Base-by-base conservation (phyloP, 75 land plant genomes). In the Gnetum montanum region DNA sequence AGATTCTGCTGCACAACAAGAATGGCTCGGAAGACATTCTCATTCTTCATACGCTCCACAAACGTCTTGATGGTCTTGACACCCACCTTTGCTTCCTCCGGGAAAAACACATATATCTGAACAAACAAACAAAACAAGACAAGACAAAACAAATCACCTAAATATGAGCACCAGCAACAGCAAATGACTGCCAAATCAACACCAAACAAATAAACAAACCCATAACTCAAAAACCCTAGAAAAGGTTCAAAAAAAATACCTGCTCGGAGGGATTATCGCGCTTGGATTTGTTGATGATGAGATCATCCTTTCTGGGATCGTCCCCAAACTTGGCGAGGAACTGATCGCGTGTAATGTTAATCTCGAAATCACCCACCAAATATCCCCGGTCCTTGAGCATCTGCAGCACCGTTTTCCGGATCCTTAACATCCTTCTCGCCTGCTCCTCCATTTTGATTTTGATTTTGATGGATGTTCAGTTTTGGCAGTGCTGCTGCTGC, bases 81-180 rank as follows among this genome's bases (percentile, higher is more conserved):
- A 18, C 97, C 97, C 34, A 92, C 95, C 70, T 88, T 92, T 19
- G 70, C 54, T 49, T 92, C 97, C 28, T 88, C 85, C 0, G 97
- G 95, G 19, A 92, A 92, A 63, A 92, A 88, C 24, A 92, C 81
- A 64, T 74, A 92, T 12, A 92, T 68, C 97, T 92, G 79, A 34
- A 33, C 10, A 52, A 18, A 19, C 0, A 25, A 61, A 13, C 8
- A 59, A 59, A 44, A 20, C 1, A 20, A 11, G 28, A 24, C 22
- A 22, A 30, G 24, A 2, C 20, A 46, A 58, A 34, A 25, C 16
- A 13, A 46, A 20, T 18, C 30, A 54, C 33, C 10, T 19, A 4
- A 8, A 33, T 6, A 27, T 44, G 3, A 35, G 48, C 1, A 38
- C 20, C 20, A 12, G 43, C 30, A 20, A 25, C 51, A 27, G 46